A percentile compares a stretch with the other conserved stretches of the same genome.
Evolutionary conservation across 2,329 filamentous ascomycete species (phyloP).

Genomic region (Xylaria sp.): DNA sequence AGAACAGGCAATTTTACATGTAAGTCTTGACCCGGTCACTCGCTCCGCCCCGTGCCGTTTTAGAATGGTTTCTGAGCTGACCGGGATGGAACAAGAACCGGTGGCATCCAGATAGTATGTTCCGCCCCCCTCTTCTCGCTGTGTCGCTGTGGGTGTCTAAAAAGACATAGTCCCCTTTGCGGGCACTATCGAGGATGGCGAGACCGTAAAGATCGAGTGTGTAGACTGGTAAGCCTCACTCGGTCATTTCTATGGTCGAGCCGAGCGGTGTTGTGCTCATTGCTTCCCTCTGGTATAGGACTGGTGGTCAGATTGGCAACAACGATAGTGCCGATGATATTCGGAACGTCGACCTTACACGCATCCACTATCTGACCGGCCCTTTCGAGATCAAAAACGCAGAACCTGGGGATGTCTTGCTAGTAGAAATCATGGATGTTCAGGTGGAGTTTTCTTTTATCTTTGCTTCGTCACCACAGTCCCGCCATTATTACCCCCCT

Average conservation of each 20-base stretch:
- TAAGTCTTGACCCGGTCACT: constrained; percentile 48
- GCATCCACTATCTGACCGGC: constrained; percentile 85
- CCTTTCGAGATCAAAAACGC: constrained; percentile 87
- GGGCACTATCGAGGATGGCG: constrained; percentile 76
- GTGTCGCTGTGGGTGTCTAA: not conserved
- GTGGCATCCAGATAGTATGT: constrained; percentile 87
- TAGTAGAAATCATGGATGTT: constrained; percentile 92
- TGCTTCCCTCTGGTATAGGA: constrained; percentile 47
- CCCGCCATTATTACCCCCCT: no score
- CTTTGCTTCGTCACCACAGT: not conserved
- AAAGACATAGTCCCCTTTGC: constrained; percentile 68
- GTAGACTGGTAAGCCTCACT: constrained; percentile 67
- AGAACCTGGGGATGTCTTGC: constrained; percentile 80
- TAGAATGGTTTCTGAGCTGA: not conserved
- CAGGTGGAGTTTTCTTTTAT: constrained; percentile 19
- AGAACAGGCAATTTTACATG: constrained; percentile 73
- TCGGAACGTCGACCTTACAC: constrained; percentile 81
- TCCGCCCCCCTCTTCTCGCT: not conserved
- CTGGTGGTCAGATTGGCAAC: constrained; percentile 83
- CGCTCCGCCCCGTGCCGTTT: not conserved
- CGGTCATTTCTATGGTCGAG: not conserved
- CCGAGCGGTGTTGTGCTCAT: constrained; percentile 6
- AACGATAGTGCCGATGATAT: constrained; percentile 90
- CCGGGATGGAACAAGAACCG: constrained; percentile 62
- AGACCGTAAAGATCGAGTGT: constrained; percentile 93